phyloP scores from a whole-genome alignment of 2,329 filamentous ascomycete genomes.

The Hymenoscyphus linearis region DNA sequence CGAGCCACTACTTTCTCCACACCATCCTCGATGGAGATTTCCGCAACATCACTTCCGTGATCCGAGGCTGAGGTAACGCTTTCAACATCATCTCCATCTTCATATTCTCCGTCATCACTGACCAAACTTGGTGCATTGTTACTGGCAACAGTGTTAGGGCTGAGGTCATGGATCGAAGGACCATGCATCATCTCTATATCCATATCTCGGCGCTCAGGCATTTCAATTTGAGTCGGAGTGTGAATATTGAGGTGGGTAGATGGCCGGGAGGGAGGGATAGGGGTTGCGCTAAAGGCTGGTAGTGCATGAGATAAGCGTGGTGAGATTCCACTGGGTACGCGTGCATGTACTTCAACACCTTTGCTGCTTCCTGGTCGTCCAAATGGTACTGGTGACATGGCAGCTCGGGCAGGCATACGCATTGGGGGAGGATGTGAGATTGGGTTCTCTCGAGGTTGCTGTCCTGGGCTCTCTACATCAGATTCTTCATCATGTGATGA shows the following conservation, averaged over 20 bases:
- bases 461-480: slow-evolving; percentile 38
- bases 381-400: slow-evolving; percentile 45
- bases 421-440: slow-evolving; percentile 37
- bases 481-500: slow-evolving; percentile 50
- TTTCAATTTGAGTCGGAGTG: slow-evolving; percentile 9
- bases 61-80: slow-evolving; percentile 45
- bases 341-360: slow-evolving; percentile 36
- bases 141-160: slow-evolving; percentile 63
- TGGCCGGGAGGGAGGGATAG: slow-evolving; percentile 18
- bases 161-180: slow-evolving; percentile 58
- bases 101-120: slow-evolving; percentile 75
- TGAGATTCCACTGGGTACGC: slow-evolving; percentile 36
- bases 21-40: slow-evolving; percentile 54
- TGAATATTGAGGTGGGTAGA: slow-evolving; percentile 15
- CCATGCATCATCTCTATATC: slow-evolving; percentile 35
- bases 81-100: slow-evolving; percentile 59
- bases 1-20: slow-evolving; percentile 27
- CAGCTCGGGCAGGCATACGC: slow-evolving; percentile 54
- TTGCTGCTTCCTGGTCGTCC: slow-evolving; percentile 54
- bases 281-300: slow-evolving; percentile 22
- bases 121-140: slow-evolving; percentile 76
- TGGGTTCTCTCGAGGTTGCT: slow-evolving; percentile 33
- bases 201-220: slow-evolving; percentile 7
- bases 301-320: slow-evolving; percentile 35
- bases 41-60: slow-evolving; percentile 56